phyloP scores from a whole-genome alignment of 75 land plant genomes.

The Cupressus sempervirens region DNA sequence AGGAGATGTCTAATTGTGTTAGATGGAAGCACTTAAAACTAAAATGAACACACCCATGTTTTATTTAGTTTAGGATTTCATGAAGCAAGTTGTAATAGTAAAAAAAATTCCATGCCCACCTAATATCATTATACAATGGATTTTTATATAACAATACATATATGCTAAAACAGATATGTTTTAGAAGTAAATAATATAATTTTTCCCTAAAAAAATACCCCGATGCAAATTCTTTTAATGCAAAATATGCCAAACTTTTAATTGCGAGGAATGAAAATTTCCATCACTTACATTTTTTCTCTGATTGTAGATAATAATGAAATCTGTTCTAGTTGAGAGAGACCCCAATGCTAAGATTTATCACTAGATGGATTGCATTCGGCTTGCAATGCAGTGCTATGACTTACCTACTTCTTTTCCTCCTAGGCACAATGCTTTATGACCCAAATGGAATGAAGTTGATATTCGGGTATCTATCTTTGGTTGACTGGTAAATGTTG shows the following conservation, averaged over 20 bases:
- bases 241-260: background rate
- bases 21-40: background rate
- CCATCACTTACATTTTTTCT: background rate
- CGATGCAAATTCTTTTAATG: background rate
- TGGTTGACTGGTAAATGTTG: background rate
- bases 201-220: background rate
- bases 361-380: constrained; percentile 88
- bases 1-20: background rate
- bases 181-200: background rate
- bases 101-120: background rate
- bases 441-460: background rate
- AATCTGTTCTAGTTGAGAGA: constrained; percentile 56
- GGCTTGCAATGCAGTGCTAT: constrained; percentile 36
- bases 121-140: background rate
- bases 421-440: background rate
- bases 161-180: background rate
- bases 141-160: no score
- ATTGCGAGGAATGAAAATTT: background rate
- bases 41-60: background rate
- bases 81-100: background rate
- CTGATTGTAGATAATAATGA: constrained; percentile 52
- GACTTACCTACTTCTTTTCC: constrained; percentile 13
- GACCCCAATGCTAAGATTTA: constrained; percentile 82
- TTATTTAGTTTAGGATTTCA: background rate
- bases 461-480: no score